phyloP scores from a whole-genome alignment of 2,329 filamentous ascomycete species.

The Trichoderma semiorbis region DNA sequence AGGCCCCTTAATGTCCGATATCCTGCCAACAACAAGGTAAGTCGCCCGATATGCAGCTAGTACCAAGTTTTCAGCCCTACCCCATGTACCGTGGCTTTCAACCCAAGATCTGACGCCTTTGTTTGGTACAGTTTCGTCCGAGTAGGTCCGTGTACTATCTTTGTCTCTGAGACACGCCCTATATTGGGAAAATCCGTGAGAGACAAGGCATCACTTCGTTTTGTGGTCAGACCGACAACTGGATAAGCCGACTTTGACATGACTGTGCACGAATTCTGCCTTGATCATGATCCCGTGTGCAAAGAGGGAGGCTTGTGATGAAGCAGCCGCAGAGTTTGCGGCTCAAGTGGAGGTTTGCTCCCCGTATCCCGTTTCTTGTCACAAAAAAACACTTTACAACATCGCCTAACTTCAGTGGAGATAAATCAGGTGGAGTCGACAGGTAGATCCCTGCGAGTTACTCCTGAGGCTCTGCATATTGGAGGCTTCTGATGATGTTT shows the following conservation, averaged over 20 bases:
- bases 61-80: not conserved
- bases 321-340: not conserved
- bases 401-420: not conserved
- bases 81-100: not conserved
- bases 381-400: not conserved
- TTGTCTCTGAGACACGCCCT: not conserved
- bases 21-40: not conserved
- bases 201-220: not conserved
- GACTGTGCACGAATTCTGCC: not conserved
- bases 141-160: not conserved
- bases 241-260: not conserved
- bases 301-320: not conserved
- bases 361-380: not conserved
- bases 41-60: not conserved
- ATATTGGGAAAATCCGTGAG: not conserved
- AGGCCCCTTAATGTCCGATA: not conserved
- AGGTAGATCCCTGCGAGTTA: not conserved
- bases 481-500: not conserved
- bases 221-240: not conserved
- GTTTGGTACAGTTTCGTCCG: not conserved
- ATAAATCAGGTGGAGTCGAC: not conserved
- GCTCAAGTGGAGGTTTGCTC: not conserved
- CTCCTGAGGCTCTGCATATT: not conserved
- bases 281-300: not conserved
- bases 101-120: not conserved